Base-by-base conservation (phyloP, 1,284 basidiomycete genomes). In the Cryptococcus wingfieldii region DNA sequence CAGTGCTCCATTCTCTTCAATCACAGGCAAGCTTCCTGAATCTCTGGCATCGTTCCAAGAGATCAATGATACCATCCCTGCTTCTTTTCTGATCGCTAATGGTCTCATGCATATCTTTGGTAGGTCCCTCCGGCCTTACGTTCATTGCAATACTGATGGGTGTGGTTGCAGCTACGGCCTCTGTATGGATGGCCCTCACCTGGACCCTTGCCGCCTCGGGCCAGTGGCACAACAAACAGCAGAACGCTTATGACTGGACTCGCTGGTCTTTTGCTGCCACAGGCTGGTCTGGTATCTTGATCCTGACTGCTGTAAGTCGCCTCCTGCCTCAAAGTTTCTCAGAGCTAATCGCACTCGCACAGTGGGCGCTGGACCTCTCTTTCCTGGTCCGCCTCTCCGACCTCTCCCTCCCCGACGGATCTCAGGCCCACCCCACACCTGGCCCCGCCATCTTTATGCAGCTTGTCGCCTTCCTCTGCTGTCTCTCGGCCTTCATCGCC, bases 401-500 rank as follows among this genome's bases (percentile, higher is more conserved):
- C 9, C 53, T 48, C 25, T 47, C 52, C 41, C 51, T 52, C 23
- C 53, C 43, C 18, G 51, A 59, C 18, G 56, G 50, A 3, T 31
- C 51, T 12, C 23, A 56, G 14, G 48, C 58, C 19, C 54, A 47
- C 23, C 56, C 68, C 43, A 56, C 34, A 10, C 63, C 64, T 27
- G 69, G 66, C 46, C 68, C 67, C 25, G 51, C 58, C 12, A 58
- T 69, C 18, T 71, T 59, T 50, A 54, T 72, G 58, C 62, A 62
- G 43, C 54, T 71, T 50, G 51, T 57, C 8, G 64, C 68, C 4
- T 54, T 66, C 54, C 31, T 70, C 9, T 45, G 68, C 54, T 50
- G 52, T 27, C 38, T 61, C n/a, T 44, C 23, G 8, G 43, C 55
- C 8, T 63, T 59, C 57, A 31, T 60, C n/a, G 53, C 59, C 27